phyloP scores from a whole-genome alignment of 768 basidiomycete genomes.

The Agrocybe chaxingu region DNA sequence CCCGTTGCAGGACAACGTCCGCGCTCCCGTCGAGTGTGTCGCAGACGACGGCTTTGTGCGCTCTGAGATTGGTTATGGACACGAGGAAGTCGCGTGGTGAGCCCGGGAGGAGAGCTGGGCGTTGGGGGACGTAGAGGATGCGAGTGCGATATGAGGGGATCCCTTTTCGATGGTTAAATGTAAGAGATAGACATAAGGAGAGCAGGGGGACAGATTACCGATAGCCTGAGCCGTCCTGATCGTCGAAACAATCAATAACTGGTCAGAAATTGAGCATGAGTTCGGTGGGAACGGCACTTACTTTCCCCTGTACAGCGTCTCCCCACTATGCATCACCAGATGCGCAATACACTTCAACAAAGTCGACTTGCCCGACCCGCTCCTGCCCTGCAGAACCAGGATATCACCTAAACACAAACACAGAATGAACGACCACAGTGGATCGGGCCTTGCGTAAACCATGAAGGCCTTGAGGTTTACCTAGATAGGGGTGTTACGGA shows the following conservation, averaged over 20 bases:
- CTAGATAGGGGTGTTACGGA: slow-evolving; percentile 5
- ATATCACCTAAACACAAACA: slow-evolving; percentile 50
- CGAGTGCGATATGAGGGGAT: slow-evolving; percentile 75
- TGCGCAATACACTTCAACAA: slow-evolving; percentile 84
- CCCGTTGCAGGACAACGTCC: slow-evolving; percentile 26
- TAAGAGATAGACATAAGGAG: neutral
- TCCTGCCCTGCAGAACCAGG: slow-evolving; percentile 73
- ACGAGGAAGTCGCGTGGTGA: slow-evolving; percentile 73
- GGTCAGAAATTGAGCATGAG: neutral
- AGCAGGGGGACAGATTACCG: slow-evolving; percentile 21
- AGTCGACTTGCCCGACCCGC: slow-evolving; percentile 80
- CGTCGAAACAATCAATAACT: neutral
- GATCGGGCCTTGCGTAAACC: neutral
- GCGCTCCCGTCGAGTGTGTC: slow-evolving; percentile 14
- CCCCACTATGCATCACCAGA: slow-evolving; percentile 66
- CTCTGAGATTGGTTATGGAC: slow-evolving; percentile 50
- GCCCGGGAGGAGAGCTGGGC: slow-evolving; percentile 82
- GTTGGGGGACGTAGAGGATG: slow-evolving; percentile 85
- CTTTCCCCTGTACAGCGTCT: slow-evolving; percentile 66
- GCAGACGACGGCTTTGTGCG: slow-evolving; percentile 31
- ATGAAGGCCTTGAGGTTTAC: neutral
- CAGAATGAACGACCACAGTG: too few species aligned
- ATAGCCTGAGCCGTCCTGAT: slow-evolving; percentile 45
- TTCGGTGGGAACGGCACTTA: slow-evolving; percentile 20
- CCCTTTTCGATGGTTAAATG: slow-evolving; percentile 29